Percentiles rank a stretch among this genome's conserved stretches.
phyloP scores from a whole-genome alignment of 805 yeast genomes.

The Kazachstania taianensis region DNA sequence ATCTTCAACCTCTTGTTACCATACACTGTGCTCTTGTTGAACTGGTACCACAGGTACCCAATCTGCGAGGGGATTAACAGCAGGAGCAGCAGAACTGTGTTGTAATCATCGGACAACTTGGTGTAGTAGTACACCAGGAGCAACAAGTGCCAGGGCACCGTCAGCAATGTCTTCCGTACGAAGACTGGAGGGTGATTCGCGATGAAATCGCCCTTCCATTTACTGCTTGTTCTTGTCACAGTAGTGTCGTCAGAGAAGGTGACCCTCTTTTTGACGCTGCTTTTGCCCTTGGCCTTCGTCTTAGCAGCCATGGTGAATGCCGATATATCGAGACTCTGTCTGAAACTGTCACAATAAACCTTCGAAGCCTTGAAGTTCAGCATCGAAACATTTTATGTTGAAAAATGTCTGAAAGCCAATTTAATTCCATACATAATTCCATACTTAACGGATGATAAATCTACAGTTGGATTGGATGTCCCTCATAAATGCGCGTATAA shows the following conservation, averaged over 20 bases:
- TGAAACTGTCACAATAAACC: no score
- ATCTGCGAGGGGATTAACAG: constrained; percentile 29
- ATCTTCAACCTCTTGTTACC: constrained; percentile 27
- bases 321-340: no score
- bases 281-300: constrained; percentile 19
- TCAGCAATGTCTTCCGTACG: constrained; percentile 21
- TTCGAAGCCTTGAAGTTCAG: no score
- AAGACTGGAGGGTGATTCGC: constrained; percentile 27
- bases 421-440: no score
- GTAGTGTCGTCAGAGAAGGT: constrained; percentile 29
- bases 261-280: constrained; percentile 20
- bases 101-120: constrained; percentile 19
- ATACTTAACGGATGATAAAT: no score
- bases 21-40: constrained; percentile 27
- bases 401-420: no score
- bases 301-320: background rate
- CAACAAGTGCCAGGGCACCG: constrained; percentile 27
- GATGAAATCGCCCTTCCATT: constrained; percentile 11
- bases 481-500: no score
- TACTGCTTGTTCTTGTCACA: constrained; percentile 15
- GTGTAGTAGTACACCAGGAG: constrained; percentile 29
- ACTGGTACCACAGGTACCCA: constrained; percentile 28
- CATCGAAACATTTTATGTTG: no score
- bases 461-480: no score
- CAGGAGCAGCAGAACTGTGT: constrained; percentile 19